Conservation (phyloP, 352 stramenopile genomes). For the Globisporangium emineosum region DNA sequence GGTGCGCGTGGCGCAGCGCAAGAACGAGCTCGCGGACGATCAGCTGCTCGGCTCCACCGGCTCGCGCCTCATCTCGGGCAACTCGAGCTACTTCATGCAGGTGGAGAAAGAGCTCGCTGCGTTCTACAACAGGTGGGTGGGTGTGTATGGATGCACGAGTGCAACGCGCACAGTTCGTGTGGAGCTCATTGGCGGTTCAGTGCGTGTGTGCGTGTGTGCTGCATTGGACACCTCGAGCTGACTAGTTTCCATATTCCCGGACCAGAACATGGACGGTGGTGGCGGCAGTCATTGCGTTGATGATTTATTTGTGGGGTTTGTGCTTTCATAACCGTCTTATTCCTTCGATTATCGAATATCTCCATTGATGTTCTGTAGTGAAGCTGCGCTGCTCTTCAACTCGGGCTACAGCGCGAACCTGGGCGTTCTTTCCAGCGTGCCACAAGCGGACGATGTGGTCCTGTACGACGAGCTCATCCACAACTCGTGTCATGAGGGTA, state of each 20-base stretch:
- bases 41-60: constrained; percentile 69
- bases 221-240: constrained; percentile 1
- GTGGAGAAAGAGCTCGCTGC: constrained; percentile 81
- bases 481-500: constrained; percentile 95
- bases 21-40: constrained; percentile 31
- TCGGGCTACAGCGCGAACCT: constrained; percentile 97
- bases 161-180: constrained; percentile 1
- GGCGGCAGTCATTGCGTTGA: neutral
- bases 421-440: constrained; percentile 91
- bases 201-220: neutral
- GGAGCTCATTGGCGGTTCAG: neutral
- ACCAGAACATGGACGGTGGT: neutral
- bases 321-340: neutral
- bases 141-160: neutral
- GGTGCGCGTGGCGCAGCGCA: constrained; percentile 38
- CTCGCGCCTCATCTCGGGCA: constrained; percentile 94
- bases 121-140: constrained; percentile 82
- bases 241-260: constrained; percentile 8
- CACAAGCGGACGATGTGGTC: constrained; percentile 87
- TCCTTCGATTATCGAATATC: constrained; percentile 16
- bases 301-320: neutral
- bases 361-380: constrained; percentile 34
- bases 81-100: constrained; percentile 83
- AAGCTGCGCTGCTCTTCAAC: constrained; percentile 94
- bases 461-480: constrained; percentile 96